Conservation (phyloP, 148 eudicot species). For the Polygonum maritimum region DNA sequence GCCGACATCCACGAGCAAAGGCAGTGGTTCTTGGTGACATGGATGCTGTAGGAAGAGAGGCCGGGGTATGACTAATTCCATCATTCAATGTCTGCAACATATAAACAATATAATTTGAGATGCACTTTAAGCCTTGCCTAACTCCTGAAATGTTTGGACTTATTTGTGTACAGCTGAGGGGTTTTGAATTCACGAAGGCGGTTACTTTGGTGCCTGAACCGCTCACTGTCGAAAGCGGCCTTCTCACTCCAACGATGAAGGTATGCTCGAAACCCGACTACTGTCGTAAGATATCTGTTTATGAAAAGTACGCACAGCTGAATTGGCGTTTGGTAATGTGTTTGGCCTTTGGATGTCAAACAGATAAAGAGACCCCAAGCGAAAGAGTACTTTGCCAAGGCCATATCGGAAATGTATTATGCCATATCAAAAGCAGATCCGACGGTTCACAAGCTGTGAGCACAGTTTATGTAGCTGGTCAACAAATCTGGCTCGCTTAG, state of each 20-base stretch:
- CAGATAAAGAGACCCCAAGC: conserved; percentile 87
- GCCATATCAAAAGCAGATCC: conserved; percentile 32
- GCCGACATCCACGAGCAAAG: conserved; percentile 60
- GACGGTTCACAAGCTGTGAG: conserved; percentile 13
- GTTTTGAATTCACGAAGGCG: conserved; percentile 81
- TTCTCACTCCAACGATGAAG: conserved; percentile 92
- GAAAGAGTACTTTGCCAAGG: conserved; percentile 58
- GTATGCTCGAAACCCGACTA: conserved; percentile 8
- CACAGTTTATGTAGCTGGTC: not conserved
- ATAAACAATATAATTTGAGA: not conserved
- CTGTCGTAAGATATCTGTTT: not conserved
- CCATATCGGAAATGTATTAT: conserved; percentile 49
- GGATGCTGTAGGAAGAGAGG: conserved; percentile 70
- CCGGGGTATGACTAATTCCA: conserved; percentile 35
- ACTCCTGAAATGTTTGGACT: not conserved
- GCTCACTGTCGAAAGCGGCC: conserved; percentile 73
- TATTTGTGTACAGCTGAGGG: conserved; percentile 37
- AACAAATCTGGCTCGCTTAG: not conserved
- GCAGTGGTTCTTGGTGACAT: conserved; percentile 79
- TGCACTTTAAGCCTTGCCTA: no score
- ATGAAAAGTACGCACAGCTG: not conserved
- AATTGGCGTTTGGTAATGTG: not conserved
- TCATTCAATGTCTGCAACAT: not conserved
- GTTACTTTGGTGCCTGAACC: conserved; percentile 79
- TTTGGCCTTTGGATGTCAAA: not conserved